Evolutionary conservation across 768 basidiomycete species (phyloP), one percentile per base, ranked within the genome.

Genomic region (Suillus spraguei): DNA sequence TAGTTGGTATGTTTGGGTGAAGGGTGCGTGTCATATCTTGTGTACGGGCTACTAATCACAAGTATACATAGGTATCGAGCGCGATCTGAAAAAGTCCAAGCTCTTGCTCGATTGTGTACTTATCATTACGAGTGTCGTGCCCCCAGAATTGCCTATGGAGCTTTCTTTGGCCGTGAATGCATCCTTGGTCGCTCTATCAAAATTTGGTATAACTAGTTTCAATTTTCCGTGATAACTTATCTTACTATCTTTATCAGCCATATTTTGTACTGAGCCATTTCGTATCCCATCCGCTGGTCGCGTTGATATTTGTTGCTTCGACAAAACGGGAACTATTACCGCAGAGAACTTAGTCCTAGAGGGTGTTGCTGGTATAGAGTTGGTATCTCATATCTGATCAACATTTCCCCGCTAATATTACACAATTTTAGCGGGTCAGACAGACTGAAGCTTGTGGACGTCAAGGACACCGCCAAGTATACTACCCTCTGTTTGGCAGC

Each of bases 261-360:
- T 99, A 64, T 99, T 96, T 79, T 99, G 97, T 74, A 99, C 97
- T 20, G 97, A 99, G 71, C 97, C 97, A 1, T 99, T 99, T 87
- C 87, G 97, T 24, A 99, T 99, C 65, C 96, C 97, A 0, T 92
- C 81, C 65, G 97, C 97, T 6, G 97, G 97, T 6, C 86, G 95
- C 24, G 95, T 99, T 3, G 97, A 99, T 69, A 91, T 99, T 17
- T 99, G 97, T 77, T 99, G 97, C 77, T 99, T 99, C 69, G 97
- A 99, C 78, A 99, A 99, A 83, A 99, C 97, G 0, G 97, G 97
- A 28, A 99, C 97, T 0, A 98, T 99, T 68, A 99, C 97, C 0
- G 94, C 94, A 0, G 96, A 98, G 74, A 90, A 95, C 73, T 79
- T 99, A 14, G 95, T 98, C 9, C 83, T 99, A 1, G 96, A 99